Evolutionary conservation across 257 asterid species (phyloP).

Genomic region (Verbena officinalis): DNA sequence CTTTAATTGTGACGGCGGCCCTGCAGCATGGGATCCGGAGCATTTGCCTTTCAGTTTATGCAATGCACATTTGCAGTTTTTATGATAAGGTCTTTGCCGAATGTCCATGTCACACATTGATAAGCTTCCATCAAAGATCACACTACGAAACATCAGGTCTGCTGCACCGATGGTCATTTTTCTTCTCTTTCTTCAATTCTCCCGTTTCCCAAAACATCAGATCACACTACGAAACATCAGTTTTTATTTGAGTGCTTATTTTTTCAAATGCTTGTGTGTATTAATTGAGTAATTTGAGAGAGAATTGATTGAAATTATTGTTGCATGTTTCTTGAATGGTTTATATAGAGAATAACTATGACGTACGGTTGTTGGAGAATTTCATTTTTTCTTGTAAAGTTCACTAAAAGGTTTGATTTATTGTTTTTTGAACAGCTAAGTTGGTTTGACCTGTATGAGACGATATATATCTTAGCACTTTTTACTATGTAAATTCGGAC

Average conservation of each 20-base stretch:
- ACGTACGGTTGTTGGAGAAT: background rate
- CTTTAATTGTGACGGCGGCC: background rate
- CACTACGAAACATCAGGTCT: constrained; percentile 31
- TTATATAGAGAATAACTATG: constrained; percentile 28
- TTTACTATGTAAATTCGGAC: background rate
- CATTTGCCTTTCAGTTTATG: constrained; percentile 28
- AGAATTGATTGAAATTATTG: constrained; percentile 5
- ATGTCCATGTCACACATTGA: constrained; percentile 36
- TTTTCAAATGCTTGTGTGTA: background rate
- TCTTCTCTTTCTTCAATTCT: constrained; percentile 19
- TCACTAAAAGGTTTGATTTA: background rate
- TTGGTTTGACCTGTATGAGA: constrained; percentile 5
- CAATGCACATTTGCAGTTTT: constrained; percentile 38
- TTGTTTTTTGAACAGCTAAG: background rate
- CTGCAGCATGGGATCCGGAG: background rate
- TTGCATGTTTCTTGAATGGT: constrained; percentile 22
- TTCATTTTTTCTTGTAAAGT: background rate
- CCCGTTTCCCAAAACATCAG: background rate
- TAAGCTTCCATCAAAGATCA: constrained; percentile 37
- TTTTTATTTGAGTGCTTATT: too few relatives aligned
- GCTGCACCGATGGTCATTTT: constrained; percentile 38
- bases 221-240: too few relatives aligned
- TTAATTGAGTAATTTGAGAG: constrained; percentile 9
- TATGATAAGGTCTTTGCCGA: constrained; percentile 45
- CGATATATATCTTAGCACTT: constrained; percentile 18